Evolutionary conservation across 2,329 filamentous ascomycete species (phyloP).

Genomic region (Curvularia sp.): DNA sequence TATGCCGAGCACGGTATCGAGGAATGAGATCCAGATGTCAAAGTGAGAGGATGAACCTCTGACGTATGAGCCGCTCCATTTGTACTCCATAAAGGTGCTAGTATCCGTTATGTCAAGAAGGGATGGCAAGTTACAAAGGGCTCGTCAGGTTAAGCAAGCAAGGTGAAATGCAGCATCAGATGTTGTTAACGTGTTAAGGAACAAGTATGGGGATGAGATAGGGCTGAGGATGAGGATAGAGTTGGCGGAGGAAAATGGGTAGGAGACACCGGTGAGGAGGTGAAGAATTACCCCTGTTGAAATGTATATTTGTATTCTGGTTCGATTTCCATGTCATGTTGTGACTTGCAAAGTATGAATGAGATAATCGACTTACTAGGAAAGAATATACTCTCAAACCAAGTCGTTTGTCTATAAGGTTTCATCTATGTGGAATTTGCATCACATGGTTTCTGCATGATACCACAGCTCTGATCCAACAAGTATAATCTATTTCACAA

Average conservation of each 20-base stretch:
- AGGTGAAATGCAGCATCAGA: neutral
- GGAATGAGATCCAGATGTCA: slow-evolving; percentile 21
- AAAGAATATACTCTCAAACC: no score
- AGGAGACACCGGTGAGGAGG: neutral
- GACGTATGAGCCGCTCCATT: slow-evolving; percentile 5
- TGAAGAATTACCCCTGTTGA: no score
- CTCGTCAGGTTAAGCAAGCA: slow-evolving; percentile 14
- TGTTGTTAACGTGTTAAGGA: neutral
- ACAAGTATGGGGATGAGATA: neutral
- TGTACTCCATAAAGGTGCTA: neutral
- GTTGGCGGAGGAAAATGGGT: neutral
- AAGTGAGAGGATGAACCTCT: slow-evolving; percentile 3
- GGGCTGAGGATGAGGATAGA: no score
- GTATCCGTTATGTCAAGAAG: neutral
- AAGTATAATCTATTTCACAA: no score
- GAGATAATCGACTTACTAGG: no score
- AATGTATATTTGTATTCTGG: neutral
- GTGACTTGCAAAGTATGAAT: neutral
- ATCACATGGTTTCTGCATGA: no score
- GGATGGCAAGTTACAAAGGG: slow-evolving; percentile 3
- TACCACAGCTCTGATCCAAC: no score
- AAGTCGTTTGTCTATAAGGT: no score
- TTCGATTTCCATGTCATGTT: neutral
- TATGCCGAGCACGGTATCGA: slow-evolving; percentile 14
- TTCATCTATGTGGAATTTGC: no score